These are phyloP conservation scores for Aspergillus biplanus DNA, from an alignment of 495 filamentous ascomycete genomes.

Conservation along the genomic window DNA sequence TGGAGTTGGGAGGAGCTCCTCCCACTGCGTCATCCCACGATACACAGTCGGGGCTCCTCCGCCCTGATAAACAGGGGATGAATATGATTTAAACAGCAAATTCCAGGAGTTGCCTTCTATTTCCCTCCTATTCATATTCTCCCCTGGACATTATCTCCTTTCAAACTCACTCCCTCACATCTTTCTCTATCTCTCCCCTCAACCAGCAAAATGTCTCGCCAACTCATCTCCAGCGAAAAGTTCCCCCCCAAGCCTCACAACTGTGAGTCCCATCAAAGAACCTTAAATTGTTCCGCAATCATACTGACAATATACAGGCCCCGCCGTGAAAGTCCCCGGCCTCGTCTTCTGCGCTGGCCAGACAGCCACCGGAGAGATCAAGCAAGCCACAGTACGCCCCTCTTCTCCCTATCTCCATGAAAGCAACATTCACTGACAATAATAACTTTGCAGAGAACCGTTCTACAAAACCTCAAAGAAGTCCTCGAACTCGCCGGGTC, in stretches of 20 bases:
- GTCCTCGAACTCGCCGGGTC: slow-evolving; percentile 67
- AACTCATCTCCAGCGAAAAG: slow-evolving; percentile 47
- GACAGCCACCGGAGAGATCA: slow-evolving; percentile 47
- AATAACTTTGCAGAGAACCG: slow-evolving; percentile 21
- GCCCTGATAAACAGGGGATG: neutral
- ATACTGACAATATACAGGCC: slow-evolving; percentile 25
- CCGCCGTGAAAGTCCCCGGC: slow-evolving; percentile 42
- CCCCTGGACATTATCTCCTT: neutral
- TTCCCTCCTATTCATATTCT: neutral
- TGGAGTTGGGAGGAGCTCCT: neutral
- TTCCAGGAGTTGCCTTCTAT: neutral
- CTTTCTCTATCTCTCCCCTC: neutral
- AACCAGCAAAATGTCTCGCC: slow-evolving; percentile 37
- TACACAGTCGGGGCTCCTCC: slow-evolving; percentile 19
- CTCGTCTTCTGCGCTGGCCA: slow-evolving; percentile 47
- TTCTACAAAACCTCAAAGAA: slow-evolving; percentile 62
- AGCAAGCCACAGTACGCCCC: slow-evolving; percentile 40
- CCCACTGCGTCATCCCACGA: neutral
- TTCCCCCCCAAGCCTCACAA: slow-evolving; percentile 48
- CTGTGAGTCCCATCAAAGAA: slow-evolving; percentile 28
- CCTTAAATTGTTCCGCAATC: neutral
- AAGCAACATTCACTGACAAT: neutral
- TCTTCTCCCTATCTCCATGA: neutral
- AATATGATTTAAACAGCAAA: too few relatives aligned
- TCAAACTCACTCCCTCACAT: neutral